phyloP scores from a whole-genome alignment of 2,329 filamentous ascomycete genomes.

The Microcyclospora tardicrescens region DNA sequence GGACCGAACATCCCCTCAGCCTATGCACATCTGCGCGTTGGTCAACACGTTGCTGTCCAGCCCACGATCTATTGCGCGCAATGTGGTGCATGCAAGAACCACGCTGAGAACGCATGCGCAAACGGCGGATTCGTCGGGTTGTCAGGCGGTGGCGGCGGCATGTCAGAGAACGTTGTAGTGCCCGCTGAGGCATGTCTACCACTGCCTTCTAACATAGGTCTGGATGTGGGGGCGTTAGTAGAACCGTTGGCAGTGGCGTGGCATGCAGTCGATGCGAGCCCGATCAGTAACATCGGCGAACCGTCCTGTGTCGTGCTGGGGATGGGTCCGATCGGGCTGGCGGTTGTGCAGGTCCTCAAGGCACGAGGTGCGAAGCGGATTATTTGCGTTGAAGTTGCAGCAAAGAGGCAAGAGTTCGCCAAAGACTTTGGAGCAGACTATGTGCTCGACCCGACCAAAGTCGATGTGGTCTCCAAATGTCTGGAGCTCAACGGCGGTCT shows the following conservation, averaged over 20 bases:
- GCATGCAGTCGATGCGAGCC: constrained; percentile 45
- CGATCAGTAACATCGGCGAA: constrained; percentile 28
- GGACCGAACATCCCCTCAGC: constrained; percentile 25
- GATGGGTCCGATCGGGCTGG: constrained; percentile 26
- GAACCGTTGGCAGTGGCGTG: constrained; percentile 52
- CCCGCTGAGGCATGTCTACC: constrained; percentile 35
- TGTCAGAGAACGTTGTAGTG: constrained; percentile 43
- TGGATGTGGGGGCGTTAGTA: constrained; percentile 46
- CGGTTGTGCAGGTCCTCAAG: constrained; percentile 45
- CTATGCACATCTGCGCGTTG: constrained; percentile 38
- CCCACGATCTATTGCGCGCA: constrained; percentile 46
- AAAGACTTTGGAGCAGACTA: constrained; percentile 43
- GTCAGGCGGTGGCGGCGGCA: constrained; percentile 40
- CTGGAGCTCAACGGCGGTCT: constrained; percentile 34
- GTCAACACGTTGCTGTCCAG: constrained; percentile 46
- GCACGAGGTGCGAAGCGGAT: constrained; percentile 42
- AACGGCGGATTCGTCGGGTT: constrained; percentile 36
- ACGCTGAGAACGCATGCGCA: constrained; percentile 46
- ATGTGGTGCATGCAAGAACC: constrained; percentile 42
- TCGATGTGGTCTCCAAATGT: constrained; percentile 36
- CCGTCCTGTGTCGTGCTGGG: constrained; percentile 40
- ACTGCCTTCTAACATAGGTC: constrained; percentile 39
- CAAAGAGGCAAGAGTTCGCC: constrained; percentile 39
- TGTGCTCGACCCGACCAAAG: constrained; percentile 39
- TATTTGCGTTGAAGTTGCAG: constrained; percentile 45